Conservation (phyloP, 2,329 filamentous ascomycete species). For the Curvularia sp. region DNA sequence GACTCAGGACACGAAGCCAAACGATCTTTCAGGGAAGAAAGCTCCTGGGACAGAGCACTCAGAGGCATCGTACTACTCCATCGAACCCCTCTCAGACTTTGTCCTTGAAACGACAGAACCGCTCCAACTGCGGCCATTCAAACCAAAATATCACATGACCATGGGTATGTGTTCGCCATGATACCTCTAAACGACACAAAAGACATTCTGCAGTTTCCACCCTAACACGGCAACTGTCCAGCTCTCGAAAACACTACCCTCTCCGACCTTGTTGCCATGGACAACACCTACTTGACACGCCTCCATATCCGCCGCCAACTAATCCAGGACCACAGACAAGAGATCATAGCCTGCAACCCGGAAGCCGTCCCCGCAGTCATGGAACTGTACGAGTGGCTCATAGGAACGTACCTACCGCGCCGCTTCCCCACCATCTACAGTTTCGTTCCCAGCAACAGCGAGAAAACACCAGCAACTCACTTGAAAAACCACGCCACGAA, state of each 20-base stretch:
- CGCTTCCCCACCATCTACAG: slow-evolving; percentile 65
- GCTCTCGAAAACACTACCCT: slow-evolving; percentile 61
- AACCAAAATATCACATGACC: slow-evolving; percentile 67
- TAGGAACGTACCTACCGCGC: slow-evolving; percentile 62
- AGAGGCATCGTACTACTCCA: slow-evolving; percentile 50
- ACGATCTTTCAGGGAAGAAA: background rate
- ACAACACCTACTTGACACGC: slow-evolving; percentile 64
- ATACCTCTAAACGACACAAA: background rate
- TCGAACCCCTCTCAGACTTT: slow-evolving; percentile 59
- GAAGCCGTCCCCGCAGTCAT: slow-evolving; percentile 57
- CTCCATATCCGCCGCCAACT: slow-evolving; percentile 59
- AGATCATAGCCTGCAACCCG: slow-evolving; percentile 50
- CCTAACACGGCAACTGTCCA: slow-evolving; percentile 33
- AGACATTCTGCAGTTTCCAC: no score
- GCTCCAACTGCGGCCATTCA: slow-evolving; percentile 64
- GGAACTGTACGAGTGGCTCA: slow-evolving; percentile 65
- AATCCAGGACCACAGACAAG: slow-evolving; percentile 54
- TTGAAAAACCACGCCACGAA: slow-evolving; percentile 57
- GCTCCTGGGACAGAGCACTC: slow-evolving; percentile 6
- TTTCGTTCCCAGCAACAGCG: slow-evolving; percentile 19
- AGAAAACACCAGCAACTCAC: slow-evolving; percentile 29
- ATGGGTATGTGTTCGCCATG: slow-evolving; percentile 60
- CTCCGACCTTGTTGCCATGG: slow-evolving; percentile 65
- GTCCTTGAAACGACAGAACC: slow-evolving; percentile 61
- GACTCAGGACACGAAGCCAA: background rate